These are phyloP conservation scores for Trichophaea hybrida DNA, from an alignment of 2,329 filamentous ascomycete genomes.

Conservation along the genomic window DNA sequence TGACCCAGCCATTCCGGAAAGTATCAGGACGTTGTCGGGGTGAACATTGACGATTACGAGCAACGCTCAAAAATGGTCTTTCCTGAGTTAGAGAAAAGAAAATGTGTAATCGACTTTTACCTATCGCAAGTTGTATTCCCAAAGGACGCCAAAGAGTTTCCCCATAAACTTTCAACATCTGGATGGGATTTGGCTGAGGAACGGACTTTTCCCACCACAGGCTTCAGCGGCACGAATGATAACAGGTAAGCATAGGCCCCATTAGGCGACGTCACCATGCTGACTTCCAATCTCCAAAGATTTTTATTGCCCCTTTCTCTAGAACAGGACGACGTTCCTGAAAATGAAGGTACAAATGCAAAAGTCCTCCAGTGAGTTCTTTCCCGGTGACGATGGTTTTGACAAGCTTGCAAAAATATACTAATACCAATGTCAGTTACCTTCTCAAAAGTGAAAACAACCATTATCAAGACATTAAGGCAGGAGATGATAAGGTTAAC, in stretches of 20 bases:
- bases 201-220: conserved; percentile 41
- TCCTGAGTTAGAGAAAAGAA: conserved; percentile 39
- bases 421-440: conserved; percentile 30
- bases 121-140: conserved; percentile 46
- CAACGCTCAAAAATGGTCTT: conserved; percentile 41
- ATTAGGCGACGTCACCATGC: no score
- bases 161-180: conserved; percentile 47
- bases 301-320: conserved; percentile 6
- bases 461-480: conserved; percentile 8
- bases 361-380: neutral
- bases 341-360: conserved; percentile 12
- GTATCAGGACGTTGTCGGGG: conserved; percentile 23
- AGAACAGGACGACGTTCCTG: conserved; percentile 1
- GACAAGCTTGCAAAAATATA: no score
- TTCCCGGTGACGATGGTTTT: conserved; percentile 36
- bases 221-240: conserved; percentile 59
- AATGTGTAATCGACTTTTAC: conserved; percentile 48
- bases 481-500: conserved; percentile 30
- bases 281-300: no score
- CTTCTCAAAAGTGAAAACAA: conserved; percentile 43
- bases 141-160: conserved; percentile 48
- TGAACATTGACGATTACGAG: conserved; percentile 45
- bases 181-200: conserved; percentile 49
- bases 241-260: conserved; percentile 29
- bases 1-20: neutral